Conservation (phyloP, 495 filamentous ascomycete genomes). For the Cenococcum geophilum region DNA sequence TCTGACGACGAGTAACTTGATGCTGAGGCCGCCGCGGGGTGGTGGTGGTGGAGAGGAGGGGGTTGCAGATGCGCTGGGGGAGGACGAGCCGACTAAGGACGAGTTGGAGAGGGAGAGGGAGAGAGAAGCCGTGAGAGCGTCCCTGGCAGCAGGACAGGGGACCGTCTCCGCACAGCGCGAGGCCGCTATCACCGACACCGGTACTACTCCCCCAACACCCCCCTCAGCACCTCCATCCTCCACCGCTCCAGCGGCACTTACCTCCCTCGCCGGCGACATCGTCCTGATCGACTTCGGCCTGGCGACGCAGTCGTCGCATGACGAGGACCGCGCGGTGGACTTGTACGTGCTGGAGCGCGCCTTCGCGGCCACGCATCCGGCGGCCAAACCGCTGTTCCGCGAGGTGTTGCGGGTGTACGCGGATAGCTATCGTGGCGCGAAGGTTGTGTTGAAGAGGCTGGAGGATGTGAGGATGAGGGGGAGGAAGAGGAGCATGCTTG, state of each 20-base stretch:
- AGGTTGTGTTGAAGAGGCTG: slow-evolving; percentile 63
- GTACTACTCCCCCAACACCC: too few species aligned
- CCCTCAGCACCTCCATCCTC: too few species aligned
- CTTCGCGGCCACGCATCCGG: slow-evolving; percentile 92
- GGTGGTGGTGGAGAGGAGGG: slow-evolving; percentile 20
- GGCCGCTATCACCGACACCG: slow-evolving; percentile 9
- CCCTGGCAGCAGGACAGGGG: not conserved
- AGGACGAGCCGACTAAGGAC: not conserved
- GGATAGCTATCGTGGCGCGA: slow-evolving; percentile 52
- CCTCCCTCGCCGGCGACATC: slow-evolving; percentile 62
- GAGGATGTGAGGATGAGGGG: slow-evolving; percentile 94
- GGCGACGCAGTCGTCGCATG: slow-evolving; percentile 69
- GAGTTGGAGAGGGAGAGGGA: slow-evolving; percentile 4
- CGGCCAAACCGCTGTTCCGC: slow-evolving; percentile 69
- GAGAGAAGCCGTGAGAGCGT: not conserved
- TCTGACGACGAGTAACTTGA: slow-evolving; percentile 95
- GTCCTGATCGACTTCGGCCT: slow-evolving; percentile 95
- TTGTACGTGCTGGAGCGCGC: slow-evolving; percentile 94
- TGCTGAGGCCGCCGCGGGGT: slow-evolving; percentile 51
- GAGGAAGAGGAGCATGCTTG: slow-evolving; percentile 96
- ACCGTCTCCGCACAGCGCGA: slow-evolving; percentile 15
- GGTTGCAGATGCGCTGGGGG: too few species aligned
- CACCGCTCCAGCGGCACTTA: too few species aligned
- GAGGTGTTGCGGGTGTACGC: slow-evolving; percentile 57
- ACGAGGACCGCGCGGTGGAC: slow-evolving; percentile 94